Base-by-base conservation (phyloP, 257 asterid genomes). In the Salvia miltiorrhiza region DNA sequence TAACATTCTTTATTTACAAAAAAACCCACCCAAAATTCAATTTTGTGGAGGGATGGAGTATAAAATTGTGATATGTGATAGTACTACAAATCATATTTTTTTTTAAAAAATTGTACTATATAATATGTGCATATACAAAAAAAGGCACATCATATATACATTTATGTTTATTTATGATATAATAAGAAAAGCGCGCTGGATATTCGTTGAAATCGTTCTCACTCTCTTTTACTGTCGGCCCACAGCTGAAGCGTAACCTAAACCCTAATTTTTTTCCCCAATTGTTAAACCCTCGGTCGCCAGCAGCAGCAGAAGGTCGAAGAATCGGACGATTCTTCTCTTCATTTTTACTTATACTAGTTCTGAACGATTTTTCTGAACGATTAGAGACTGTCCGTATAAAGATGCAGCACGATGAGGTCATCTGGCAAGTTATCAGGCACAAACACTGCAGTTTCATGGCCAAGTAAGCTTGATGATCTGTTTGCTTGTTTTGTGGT, bases 381-480 rank as follows among this genome's bases (percentile, higher is more conserved):
- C 41, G 65, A 9, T 7, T n/a, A 19, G n/a, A 19, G 26, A 20
- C 23, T 32, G 11, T 11, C 1, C 43, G 50, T 48, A 0, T n/a
- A 67, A 85, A 78, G 69, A 94, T 91, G 99, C 96, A 88, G 90
- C 99, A 94, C 77, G 99, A 94, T 79, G 98, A 94, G 84, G 97
- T 89, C 71, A 91, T 94, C 72, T 94, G 99, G 99, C 98, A 94
- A 70, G 96, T 94, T 77, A 94, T 94, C 83, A 78, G 98, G 64
- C 99, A 94, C 92, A 94, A 89, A 0, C 99, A 94, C 72, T 94
- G 99, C 89, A 94, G 99, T 78, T 94, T 87, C 80, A 91, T 94
- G 98, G 89, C 97, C 71, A 94, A 92, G 98, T 94, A 74, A 83
- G 60, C 53, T 54, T 33, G 10, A 50, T 30, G 45, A 55, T 55